These are phyloP conservation scores for Colletotrichum filicis DNA, from an alignment of 2,329 filamentous ascomycete species.

Conservation along the genomic window DNA sequence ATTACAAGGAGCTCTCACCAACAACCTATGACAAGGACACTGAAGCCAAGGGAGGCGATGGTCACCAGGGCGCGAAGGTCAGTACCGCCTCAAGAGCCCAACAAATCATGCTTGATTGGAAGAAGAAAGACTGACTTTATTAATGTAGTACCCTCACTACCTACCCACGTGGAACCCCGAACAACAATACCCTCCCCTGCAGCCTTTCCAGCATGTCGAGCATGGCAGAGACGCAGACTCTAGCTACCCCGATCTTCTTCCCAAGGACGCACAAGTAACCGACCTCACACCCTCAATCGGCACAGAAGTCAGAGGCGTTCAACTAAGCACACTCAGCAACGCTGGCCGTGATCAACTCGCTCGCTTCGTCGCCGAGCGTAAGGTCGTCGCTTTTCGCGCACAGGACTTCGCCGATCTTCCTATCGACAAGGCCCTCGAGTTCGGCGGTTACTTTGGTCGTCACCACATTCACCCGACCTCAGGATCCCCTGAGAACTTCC, in stretches of 20 bases:
- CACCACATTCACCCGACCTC: conserved; percentile 80
- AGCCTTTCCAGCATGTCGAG: conserved; percentile 72
- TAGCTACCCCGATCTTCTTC: conserved; percentile 69
- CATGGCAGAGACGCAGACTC: conserved; percentile 74
- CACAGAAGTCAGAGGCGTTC: conserved; percentile 70
- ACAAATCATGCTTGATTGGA: background rate
- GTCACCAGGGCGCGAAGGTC: conserved; percentile 37
- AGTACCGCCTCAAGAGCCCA: background rate
- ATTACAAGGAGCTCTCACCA: conserved; percentile 45
- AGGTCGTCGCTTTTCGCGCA: conserved; percentile 75
- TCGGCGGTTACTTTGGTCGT: conserved; percentile 74
- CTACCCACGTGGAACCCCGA: conserved; percentile 69
- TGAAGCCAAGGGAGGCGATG: conserved; percentile 40
- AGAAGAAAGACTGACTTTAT: background rate
- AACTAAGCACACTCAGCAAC: conserved; percentile 70
- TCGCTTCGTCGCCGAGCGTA: conserved; percentile 72
- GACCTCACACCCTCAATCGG: conserved; percentile 74
- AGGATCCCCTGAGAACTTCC: conserved; percentile 72
- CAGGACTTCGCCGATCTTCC: conserved; percentile 72
- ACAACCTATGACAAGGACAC: conserved; percentile 41
- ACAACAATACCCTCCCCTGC: conserved; percentile 66
- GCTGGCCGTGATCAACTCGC: conserved; percentile 75
- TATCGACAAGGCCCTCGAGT: conserved; percentile 71
- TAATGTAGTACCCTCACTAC: conserved; percentile 53
- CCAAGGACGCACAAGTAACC: conserved; percentile 54